Evolutionary conservation across 345 rosid genomes (phyloP).

Genomic region (Alliaria petiolata): DNA sequence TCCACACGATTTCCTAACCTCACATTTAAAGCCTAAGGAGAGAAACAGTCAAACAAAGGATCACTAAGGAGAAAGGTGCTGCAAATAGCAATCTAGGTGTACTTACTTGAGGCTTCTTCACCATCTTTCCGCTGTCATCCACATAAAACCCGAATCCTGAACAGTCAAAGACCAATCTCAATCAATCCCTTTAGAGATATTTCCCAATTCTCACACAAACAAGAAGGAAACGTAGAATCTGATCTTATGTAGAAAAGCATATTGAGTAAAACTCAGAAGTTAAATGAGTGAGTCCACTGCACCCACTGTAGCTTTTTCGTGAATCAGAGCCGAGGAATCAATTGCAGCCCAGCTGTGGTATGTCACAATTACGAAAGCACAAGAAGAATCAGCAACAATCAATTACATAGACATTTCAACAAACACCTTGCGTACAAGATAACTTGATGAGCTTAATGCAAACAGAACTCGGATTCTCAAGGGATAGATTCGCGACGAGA

Average conservation of each 20-base stretch:
- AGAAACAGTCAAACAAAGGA: conserved; percentile 31
- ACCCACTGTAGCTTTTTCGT: conserved; percentile 49
- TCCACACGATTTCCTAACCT: conserved; percentile 72
- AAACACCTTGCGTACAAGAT: conserved; percentile 6
- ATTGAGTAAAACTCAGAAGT: neutral
- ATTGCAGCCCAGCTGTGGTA: conserved; percentile 57
- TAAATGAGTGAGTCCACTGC: too few relatives aligned
- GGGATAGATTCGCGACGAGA: neutral
- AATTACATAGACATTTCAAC: neutral
- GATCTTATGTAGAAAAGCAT: neutral
- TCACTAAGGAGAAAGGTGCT: conserved; percentile 13
- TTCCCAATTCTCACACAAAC: neutral
- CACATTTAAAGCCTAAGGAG: conserved; percentile 46
- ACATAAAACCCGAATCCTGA: conserved; percentile 86
- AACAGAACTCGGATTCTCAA: neutral
- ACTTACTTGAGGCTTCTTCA: conserved; percentile 85
- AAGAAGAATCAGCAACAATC: conserved; percentile 7
- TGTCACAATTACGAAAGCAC: conserved; percentile 2
- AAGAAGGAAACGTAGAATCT: neutral
- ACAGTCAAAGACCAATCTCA: neutral
- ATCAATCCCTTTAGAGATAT: neutral
- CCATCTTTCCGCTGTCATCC: conserved; percentile 59
- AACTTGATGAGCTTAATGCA: neutral
- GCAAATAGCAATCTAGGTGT: neutral
- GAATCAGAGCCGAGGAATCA: conserved; percentile 52